Base-by-base conservation (phyloP, 192 early-diverging fungal species). In the Chytriomyces sp. region DNA sequence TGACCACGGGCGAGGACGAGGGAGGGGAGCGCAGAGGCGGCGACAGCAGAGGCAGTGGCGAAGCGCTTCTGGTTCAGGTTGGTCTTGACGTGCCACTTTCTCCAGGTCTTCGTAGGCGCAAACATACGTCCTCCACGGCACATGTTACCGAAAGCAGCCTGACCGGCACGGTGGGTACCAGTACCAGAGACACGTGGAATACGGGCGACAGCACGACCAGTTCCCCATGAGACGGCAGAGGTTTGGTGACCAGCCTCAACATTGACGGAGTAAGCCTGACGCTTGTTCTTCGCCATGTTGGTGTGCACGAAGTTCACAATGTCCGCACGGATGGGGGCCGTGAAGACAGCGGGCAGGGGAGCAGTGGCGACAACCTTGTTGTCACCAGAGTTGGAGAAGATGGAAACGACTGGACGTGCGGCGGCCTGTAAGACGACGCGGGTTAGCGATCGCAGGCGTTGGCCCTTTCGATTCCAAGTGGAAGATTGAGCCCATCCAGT, bases 111-210 rank as follows among this genome's bases (percentile, higher is more conserved):
- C 89, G 93, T 99, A 58, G 97, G 97, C 70, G 97, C 95, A 79
- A 97, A 99, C 97, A 99, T 99, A 72, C 95, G 92, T 84, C 97
- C 96, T 76, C 94, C 94, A 84, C 96, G 93, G 84, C 93, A 96
- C 97, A 97, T 98, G 91, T 99, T 99, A 80, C 97, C 96, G 88
- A 98, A 99, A 78, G 96, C 96, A 74, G 93, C 94, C 85, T 99
- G 97, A 76, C 95, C 97, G 70, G 96, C 89, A 75, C 95, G 93
- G 90, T 94, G 93, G 59, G 95, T 99, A 85, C 97, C 97, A 56
- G 90, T 86, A 77, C 95, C 97, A 71, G 88, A 86, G 73, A 99
- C 97, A 88, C 97, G 95, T 75, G 97, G 96, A 77, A 98, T 99
- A 95, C 97, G 95, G 73, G 94, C 94, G 77, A 98, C 97, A 81